phyloP scores from a whole-genome alignment of 306 rosid species.

The Sechiopsis laciniata region DNA sequence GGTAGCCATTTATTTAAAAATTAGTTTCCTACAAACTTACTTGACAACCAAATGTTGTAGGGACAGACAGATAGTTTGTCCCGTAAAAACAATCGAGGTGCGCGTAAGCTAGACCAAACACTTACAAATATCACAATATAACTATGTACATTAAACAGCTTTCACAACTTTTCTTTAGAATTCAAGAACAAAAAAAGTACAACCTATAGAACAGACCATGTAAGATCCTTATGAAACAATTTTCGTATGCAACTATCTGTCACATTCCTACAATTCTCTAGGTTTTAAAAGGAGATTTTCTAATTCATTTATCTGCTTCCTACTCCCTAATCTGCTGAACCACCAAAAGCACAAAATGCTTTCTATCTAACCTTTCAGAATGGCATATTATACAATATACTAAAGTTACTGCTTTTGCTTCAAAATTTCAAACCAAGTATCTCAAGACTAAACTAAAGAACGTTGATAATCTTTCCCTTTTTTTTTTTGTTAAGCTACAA shows the following conservation, averaged over 20 bases:
- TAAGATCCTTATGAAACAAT: neutral
- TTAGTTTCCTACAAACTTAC: too few relatives aligned
- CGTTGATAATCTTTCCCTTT: neutral
- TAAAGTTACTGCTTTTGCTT: neutral
- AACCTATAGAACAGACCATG: neutral
- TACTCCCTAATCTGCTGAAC: neutral
- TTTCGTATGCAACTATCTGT: neutral
- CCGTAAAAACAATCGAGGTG: too few relatives aligned
- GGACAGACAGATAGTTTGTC: too few relatives aligned
- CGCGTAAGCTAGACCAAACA: too few relatives aligned
- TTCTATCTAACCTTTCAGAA: neutral
- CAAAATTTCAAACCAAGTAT: neutral
- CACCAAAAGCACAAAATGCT: neutral
- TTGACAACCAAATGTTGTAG: too few relatives aligned
- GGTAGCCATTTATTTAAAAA: too few relatives aligned
- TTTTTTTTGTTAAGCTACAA: slow-evolving; percentile 15
- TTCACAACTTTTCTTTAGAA: neutral
- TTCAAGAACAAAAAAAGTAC: neutral
- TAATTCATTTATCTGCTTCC: neutral
- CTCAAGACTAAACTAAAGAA: slow-evolving; percentile 7
- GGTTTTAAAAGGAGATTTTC: neutral
- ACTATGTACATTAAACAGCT: neutral
- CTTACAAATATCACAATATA: too few relatives aligned
- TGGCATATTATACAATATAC: neutral
- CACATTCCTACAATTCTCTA: neutral